A percentile compares a stretch with the other conserved stretches of the same genome.
Conservation (phyloP, 2,329 filamentous ascomycete species). For the Berkeleyomyces rouxiae region DNA sequence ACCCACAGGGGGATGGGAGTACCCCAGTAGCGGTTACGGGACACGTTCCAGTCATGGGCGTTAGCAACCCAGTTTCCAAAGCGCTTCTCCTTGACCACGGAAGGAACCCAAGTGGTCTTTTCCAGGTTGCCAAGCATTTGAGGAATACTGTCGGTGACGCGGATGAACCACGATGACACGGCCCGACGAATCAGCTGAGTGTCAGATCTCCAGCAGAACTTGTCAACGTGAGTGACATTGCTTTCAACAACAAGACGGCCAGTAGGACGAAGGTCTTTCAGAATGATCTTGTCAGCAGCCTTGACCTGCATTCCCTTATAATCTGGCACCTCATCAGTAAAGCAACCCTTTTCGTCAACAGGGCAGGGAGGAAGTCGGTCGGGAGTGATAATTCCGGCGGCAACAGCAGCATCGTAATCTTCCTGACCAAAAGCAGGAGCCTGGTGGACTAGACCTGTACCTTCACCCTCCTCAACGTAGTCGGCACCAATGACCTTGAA, state of each 20-base stretch:
- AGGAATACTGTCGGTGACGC: constrained; percentile 16
- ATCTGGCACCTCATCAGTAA: constrained; percentile 17
- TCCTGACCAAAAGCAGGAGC: constrained; percentile 62
- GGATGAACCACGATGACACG: constrained; percentile 20
- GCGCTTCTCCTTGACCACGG: constrained; percentile 18
- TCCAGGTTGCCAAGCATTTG: constrained; percentile 17
- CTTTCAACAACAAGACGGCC: constrained; percentile 17
- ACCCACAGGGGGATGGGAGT: constrained; percentile 19
- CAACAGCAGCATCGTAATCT: constrained; percentile 52
- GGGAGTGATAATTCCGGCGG: constrained; percentile 47
- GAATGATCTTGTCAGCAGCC: constrained; percentile 18
- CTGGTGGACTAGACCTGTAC: constrained; percentile 61
- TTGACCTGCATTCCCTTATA: constrained; percentile 19
- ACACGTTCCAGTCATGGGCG: constrained; percentile 17
- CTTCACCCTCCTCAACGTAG: constrained; percentile 57
- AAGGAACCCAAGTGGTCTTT: constrained; percentile 17
- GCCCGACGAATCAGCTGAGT: constrained; percentile 18
- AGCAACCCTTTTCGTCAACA: constrained; percentile 37
- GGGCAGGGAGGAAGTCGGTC: constrained; percentile 51
- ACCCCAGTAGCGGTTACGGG: constrained; percentile 18
- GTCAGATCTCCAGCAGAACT: constrained; percentile 19
- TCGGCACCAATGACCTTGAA: constrained; percentile 52
- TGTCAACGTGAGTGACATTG: constrained; percentile 17
- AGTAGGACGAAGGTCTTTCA: constrained; percentile 17
- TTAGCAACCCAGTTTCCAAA: constrained; percentile 18